Percentiles rank a stretch among this genome's conserved stretches.
These are phyloP conservation scores for Cephaloascus albidus DNA, from an alignment of 805 yeast species.

Conservation along the genomic window DNA sequence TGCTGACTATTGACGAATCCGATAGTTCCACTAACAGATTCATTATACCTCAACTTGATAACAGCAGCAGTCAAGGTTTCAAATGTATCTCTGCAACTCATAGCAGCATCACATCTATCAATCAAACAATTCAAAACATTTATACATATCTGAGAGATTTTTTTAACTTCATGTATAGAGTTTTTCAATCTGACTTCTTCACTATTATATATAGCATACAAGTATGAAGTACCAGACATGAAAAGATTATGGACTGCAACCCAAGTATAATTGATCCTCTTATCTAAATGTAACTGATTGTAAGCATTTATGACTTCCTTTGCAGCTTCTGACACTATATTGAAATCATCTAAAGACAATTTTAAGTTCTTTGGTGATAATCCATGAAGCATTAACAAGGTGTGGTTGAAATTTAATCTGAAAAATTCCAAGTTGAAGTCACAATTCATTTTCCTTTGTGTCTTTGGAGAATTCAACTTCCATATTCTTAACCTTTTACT, in stretches of 20 bases:
- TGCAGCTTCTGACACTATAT: constrained; percentile 52
- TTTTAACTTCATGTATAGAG: constrained; percentile 31
- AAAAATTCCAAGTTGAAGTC: constrained; percentile 65
- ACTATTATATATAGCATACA: constrained; percentile 69
- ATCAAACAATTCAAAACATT: constrained; percentile 50
- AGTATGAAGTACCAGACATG: constrained; percentile 81
- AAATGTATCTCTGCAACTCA: constrained; percentile 59
- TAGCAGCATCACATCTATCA: constrained; percentile 74
- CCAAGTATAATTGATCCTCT: constrained; percentile 79
- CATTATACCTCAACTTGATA: constrained; percentile 43
- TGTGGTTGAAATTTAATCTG: constrained; percentile 67
- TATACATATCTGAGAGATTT: constrained; percentile 44
- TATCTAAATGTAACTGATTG: constrained; percentile 42
- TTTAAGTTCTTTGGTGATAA: constrained; percentile 61
- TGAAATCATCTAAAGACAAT: constrained; percentile 43
- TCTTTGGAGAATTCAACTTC: constrained; percentile 49
- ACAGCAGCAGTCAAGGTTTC: constrained; percentile 68
- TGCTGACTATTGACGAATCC: constrained; percentile 10
- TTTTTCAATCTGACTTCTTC: constrained; percentile 38
- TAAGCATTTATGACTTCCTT: constrained; percentile 59
- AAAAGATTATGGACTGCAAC: constrained; percentile 84
- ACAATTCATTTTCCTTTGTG: constrained; percentile 55
- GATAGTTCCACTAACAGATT: constrained; percentile 13
- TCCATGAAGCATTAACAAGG: constrained; percentile 65
- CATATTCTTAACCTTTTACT: constrained; percentile 48